Base-by-base conservation (phyloP, 345 rosid genomes). In the Dipteronia dyeriana region DNA sequence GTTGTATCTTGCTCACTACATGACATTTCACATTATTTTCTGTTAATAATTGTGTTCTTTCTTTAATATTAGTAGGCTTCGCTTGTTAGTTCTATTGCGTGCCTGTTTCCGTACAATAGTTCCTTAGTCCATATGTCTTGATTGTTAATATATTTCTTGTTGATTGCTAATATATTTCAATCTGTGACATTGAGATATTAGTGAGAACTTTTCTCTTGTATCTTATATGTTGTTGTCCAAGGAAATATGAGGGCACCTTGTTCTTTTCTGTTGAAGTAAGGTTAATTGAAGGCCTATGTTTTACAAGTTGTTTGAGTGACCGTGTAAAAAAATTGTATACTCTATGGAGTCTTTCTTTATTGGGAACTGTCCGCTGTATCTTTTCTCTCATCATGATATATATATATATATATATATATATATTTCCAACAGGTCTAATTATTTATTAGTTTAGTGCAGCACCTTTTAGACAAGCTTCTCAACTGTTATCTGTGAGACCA, bases 401-500 rank as follows among this genome's bases (percentile, higher is more conserved):
- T 47, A 23, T 20, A 23, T 75, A 63, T 14, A 62, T 47, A 23
- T 20, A 23, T 75, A 43, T 23, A 63, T 14, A 62, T 47, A 23
- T 20, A 23, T 75, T 43, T 63, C 4, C 45, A 14, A 39, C 22
- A 22, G 63, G 26, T 74, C 67, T 80, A 73, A 83, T 70, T 60
- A 61, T 73, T 12, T 75, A 51, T 70, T 71, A 57, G 68, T 79
- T 80, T 77, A 82, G 85, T 68, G 80, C 83, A 74, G 83, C 79
- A 69, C 66, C 77, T n/a, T 78, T 76, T 70, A 60, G 70, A 54
- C 83, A 45, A 83, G 70, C 79, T 78, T 71, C 74, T 70, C 75
- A 51, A 19, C 17, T 83, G 41, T 65, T 76, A 23, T 66, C 79
- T 19, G 49, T 53, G 22, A 82, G 79, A 63, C 84, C 88, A 10